A percentile compares a stretch with the other conserved stretches of the same genome.
These are phyloP conservation scores for Geranium brycei DNA, from an alignment of 345 rosid genomes.

Conservation along the genomic window DNA sequence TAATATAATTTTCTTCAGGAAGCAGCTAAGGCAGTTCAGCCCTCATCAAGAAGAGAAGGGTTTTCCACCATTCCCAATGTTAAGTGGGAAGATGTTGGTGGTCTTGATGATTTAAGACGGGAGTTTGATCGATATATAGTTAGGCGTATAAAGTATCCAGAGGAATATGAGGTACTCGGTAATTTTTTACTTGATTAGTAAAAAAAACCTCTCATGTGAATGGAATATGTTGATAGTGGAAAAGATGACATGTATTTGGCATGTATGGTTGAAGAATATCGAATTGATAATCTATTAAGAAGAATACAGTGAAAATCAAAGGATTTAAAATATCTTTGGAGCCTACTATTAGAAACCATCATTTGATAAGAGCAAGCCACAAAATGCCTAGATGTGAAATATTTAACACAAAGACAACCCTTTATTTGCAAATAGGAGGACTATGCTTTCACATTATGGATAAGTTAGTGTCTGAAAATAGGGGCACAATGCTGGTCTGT, in stretches of 20 bases:
- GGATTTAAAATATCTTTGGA: no score
- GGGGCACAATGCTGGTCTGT: no score
- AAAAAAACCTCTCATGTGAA: no score
- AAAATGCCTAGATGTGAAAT: no score
- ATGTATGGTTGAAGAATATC: not conserved
- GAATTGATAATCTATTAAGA: no score
- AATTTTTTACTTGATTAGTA: not conserved
- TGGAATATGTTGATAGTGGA: not conserved
- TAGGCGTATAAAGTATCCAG: constrained; percentile 57
- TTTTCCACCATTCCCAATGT: constrained; percentile 74
- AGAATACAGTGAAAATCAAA: no score
- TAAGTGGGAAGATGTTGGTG: constrained; percentile 94
- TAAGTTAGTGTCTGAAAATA: no score
- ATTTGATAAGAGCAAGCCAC: no score
- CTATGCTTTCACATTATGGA: no score
- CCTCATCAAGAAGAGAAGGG: constrained; percentile 78
- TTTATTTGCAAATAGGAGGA: no score
- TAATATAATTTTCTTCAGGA: constrained; percentile 29
- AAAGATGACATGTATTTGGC: not conserved
- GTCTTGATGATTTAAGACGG: constrained; percentile 51
- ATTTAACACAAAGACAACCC: no score
- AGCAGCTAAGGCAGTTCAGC: constrained; percentile 63
- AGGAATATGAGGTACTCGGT: constrained; percentile 47
- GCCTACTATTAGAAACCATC: no score
- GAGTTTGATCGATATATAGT: constrained; percentile 64